Base-by-base conservation (phyloP, 768 basidiomycete species). In the Podaxis rugospora region DNA sequence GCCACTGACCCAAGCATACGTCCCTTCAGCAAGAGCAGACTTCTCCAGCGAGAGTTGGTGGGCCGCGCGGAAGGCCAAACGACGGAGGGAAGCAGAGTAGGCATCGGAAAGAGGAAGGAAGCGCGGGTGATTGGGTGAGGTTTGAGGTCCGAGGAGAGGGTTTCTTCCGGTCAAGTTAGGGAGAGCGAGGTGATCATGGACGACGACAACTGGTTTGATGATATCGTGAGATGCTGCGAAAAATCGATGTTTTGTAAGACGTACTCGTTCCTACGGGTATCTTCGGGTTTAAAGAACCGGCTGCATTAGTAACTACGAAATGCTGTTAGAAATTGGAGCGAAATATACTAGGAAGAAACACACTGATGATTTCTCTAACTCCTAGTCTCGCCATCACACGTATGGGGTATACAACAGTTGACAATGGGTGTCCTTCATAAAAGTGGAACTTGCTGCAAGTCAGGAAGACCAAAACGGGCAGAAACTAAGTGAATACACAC, bases 1-100 rank as follows among this genome's bases (percentile, higher is more conserved):
- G 0, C 94, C 93, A 32, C 86, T 82, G 50, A 95, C 93, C 90
- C 92, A 95, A 1, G 92, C 92, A 66, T 95, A 95, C 1, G 83
- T 85, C 0, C 94, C 93, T 69, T 95, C 93, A 2, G 83, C 84
- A 11, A 95, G 76, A 2, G 86, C 86, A 27, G 76, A 75, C 2
- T 75, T 72, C 3, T 74, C 71, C 5, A 93, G 70, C 1, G 76
- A 71, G 37, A 95, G 81, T 23, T 81, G 70, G 65, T 88, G 80
- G 0, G 91, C 84, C 0, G 92, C 87, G 18, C 84, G 79, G 74
- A 93, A 95, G 0, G 83, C 83, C 11, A 87, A 75, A 3, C 85
- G 84, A n/a, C 92, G 85, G 18, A 95, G 78, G 2, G 74, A 67
- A 21, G 83, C 78, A 1, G 90, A 90, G 72, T 95, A 94, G 0